Conservation (phyloP, 305 asterid genomes). For the Rubia occidens region DNA sequence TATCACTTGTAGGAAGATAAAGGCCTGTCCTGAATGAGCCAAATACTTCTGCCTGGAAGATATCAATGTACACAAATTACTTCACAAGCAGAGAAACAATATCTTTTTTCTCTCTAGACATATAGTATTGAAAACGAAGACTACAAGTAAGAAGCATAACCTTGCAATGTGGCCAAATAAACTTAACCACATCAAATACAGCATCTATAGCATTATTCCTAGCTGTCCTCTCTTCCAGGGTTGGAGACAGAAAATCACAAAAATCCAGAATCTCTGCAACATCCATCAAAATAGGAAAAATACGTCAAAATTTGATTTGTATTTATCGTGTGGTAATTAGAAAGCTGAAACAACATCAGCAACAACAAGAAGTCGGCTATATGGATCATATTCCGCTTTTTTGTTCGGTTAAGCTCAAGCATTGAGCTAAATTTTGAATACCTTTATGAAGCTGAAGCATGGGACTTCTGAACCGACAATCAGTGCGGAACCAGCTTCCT, state of each 20-base stretch:
- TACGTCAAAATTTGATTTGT: neutral
- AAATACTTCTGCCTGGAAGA: slow-evolving; percentile 77
- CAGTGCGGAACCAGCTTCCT: slow-evolving; percentile 71
- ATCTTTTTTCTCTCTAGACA: neutral
- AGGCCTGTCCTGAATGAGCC: slow-evolving; percentile 94
- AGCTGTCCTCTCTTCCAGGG: slow-evolving; percentile 62
- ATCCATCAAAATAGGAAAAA: neutral
- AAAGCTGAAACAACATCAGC: neutral
- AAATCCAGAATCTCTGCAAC: slow-evolving; percentile 84
- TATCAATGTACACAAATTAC: slow-evolving; percentile 8
- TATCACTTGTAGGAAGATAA: slow-evolving; percentile 89
- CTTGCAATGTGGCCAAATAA: slow-evolving; percentile 85
- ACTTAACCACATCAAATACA: slow-evolving; percentile 63
- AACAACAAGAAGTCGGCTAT: neutral
- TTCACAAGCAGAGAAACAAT: slow-evolving; percentile 7
- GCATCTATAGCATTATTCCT: slow-evolving; percentile 72
- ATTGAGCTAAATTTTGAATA: slow-evolving; percentile 13
- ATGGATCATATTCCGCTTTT: too few relatives aligned
- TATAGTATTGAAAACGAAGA: neutral
- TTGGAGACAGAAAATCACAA: slow-evolving; percentile 83
- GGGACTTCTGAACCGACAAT: slow-evolving; percentile 61
- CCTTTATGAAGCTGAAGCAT: slow-evolving; percentile 92
- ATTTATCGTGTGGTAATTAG: neutral
- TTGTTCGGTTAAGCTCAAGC: neutral
- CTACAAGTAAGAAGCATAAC: slow-evolving; percentile 22